phyloP scores from a whole-genome alignment of 805 yeast species.

The Ogataea pignaliae region DNA sequence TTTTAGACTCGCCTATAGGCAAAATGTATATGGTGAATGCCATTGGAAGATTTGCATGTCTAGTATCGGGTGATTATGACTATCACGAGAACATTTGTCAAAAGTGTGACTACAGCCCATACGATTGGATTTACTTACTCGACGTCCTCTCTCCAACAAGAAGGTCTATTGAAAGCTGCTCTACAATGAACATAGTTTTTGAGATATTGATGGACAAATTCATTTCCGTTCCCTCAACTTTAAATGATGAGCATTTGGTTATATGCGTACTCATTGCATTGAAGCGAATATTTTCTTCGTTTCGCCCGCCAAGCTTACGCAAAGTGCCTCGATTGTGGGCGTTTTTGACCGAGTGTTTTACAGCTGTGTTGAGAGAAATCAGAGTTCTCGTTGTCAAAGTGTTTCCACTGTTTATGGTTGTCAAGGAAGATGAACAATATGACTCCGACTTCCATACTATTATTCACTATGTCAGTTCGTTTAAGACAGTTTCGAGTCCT shows the following conservation, averaged over 20 bases:
- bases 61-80: constrained; percentile 35
- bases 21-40: constrained; percentile 32
- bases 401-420: constrained; percentile 48
- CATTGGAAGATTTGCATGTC: constrained; percentile 40
- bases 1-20: constrained; percentile 10
- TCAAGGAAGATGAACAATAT: constrained; percentile 35
- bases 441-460: constrained; percentile 43
- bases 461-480: constrained; percentile 37
- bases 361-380: constrained; percentile 47
- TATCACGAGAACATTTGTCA: constrained; percentile 30
- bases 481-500: constrained; percentile 32
- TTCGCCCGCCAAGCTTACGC: constrained; percentile 40
- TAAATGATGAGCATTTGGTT: constrained; percentile 23
- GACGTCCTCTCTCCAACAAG: constrained; percentile 27
- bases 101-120: constrained; percentile 30
- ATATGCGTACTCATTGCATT: constrained; percentile 44
- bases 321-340: constrained; percentile 31
- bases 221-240: constrained; percentile 16
- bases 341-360: constrained; percentile 37
- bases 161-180: constrained; percentile 16
- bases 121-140: constrained; percentile 9
- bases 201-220: constrained; percentile 24
- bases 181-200: constrained; percentile 21
- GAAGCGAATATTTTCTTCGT: constrained; percentile 48
- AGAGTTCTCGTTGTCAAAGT: constrained; percentile 49